Percentiles rank a stretch among this genome's conserved stretches.
phyloP scores from a whole-genome alignment of 768 basidiomycete species.

The Chalciporus pseudorubinellus region DNA sequence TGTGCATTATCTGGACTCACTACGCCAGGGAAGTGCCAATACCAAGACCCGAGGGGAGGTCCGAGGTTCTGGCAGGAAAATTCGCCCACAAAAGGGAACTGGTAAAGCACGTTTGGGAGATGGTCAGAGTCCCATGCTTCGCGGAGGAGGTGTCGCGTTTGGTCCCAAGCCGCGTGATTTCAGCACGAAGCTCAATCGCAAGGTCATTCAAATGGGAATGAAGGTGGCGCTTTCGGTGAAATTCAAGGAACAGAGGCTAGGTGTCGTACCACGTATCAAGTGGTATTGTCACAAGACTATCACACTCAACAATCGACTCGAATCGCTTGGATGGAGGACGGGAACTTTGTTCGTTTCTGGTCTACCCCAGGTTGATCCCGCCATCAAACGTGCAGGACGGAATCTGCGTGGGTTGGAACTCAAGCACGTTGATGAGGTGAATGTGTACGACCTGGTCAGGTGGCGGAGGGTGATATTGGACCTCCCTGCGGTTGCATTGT shows the following conservation, averaged over 20 bases:
- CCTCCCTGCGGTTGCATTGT: slow-evolving; percentile 72
- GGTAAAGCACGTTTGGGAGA: slow-evolving; percentile 91
- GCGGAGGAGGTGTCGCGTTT: slow-evolving; percentile 91
- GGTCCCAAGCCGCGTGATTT: slow-evolving; percentile 92
- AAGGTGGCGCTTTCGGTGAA: slow-evolving; percentile 85
- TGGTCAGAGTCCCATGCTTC: slow-evolving; percentile 78
- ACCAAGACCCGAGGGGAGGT: slow-evolving; percentile 94
- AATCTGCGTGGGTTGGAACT: slow-evolving; percentile 74
- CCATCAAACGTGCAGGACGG: slow-evolving; percentile 57
- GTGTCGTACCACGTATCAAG: slow-evolving; percentile 68
- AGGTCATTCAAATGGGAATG: slow-evolving; percentile 92
- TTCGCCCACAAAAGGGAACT: slow-evolving; percentile 88
- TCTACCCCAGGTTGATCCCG: slow-evolving; percentile 48
- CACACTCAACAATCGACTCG: slow-evolving; percentile 59
- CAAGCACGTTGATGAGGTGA: slow-evolving; percentile 60
- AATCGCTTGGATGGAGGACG: slow-evolving; percentile 62
- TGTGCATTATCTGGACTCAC: slow-evolving; percentile 79
- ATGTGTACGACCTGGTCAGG: slow-evolving; percentile 80
- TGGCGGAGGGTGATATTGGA: slow-evolving; percentile 85
- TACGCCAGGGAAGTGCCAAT: slow-evolving; percentile 88
- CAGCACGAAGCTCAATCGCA: slow-evolving; percentile 87
- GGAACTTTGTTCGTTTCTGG: slow-evolving; percentile 75
- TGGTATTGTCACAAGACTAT: slow-evolving; percentile 77
- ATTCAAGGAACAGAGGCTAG: slow-evolving; percentile 68
- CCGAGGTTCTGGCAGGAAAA: slow-evolving; percentile 82